Evolutionary conservation across 768 basidiomycete species (phyloP), one percentile per base, ranked within the genome.

Genomic region (Zangia roseola): DNA sequence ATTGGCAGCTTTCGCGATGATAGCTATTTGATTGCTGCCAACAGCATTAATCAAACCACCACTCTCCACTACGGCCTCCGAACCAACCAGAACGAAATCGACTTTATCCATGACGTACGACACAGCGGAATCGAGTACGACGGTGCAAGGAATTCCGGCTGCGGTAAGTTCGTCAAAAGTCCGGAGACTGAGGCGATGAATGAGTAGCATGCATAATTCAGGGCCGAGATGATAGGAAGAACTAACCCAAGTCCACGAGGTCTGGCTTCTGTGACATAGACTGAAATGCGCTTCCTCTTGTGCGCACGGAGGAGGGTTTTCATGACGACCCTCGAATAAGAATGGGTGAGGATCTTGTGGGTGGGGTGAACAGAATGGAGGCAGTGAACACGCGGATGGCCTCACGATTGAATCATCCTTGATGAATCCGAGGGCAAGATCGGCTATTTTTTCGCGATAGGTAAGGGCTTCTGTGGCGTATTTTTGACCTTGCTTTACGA

Each of bases 31-130:
- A 69, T 91, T 94, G 60, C 93, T 93, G 35, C 95, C 95, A 31
- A 98, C 88, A 43, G 88, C 91, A 63, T 94, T 94, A 58, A 94
- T 83, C 52, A 92, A 72, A 5, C 94, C 91, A 37, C 97, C 97
- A 54, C 90, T 93, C 70, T 98, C 97, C 6, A 97, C 95, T 23
- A 99, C 94, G 8, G 94, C 97, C 73, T 99, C 97, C 34, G 94
- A 94, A 26, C 97, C 97, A 34, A 98, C 94, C 40, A 99, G 80
- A 42, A 95, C 89, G 66, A 95, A 88, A 68, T 95, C 91, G 17
- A 95, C 92, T 58, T 89, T 86, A 56, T 95, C 91, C 88, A 99
- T 97, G 58, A 91, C 84, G 72, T 97, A 98, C 33, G 92, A 92
- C 5, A 98, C 94, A 2, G 95, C 94, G 13, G 92, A 92, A 70